These are phyloP conservation scores for Pleodorina starrii DNA, from an alignment of 139 green algal genomes.

Conservation along the genomic window DNA sequence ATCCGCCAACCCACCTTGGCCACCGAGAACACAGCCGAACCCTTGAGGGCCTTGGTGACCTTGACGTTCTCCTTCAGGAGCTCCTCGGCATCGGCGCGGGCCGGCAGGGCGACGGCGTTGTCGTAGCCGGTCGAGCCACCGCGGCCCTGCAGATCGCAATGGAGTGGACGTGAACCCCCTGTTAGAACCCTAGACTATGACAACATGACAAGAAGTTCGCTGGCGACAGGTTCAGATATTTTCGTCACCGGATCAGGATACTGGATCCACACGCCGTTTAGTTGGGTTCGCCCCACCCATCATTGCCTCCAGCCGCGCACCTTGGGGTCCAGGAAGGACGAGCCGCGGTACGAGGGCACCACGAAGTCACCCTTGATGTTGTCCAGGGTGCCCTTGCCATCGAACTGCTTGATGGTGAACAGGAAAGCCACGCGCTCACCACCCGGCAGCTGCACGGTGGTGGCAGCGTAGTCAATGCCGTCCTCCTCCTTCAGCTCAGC, in stretches of 20 bases:
- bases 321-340: constrained; percentile 99
- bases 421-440: constrained; percentile 99
- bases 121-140: constrained; percentile 97
- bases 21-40: constrained; percentile 92
- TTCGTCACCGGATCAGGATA: too few species aligned
- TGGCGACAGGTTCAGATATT: too few species aligned
- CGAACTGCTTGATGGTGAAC: constrained; percentile 99
- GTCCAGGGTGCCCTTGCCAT: constrained; percentile 89
- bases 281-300: too few species aligned
- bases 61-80: constrained; percentile 98
- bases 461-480: constrained; percentile 98
- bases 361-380: constrained; percentile 96
- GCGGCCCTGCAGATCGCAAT: constrained; percentile 75
- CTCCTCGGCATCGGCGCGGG: constrained; percentile 88
- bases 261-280: too few species aligned
- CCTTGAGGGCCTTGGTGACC: constrained; percentile 86
- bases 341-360: constrained; percentile 98
- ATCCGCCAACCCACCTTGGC: constrained; percentile 87
- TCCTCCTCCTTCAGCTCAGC: constrained; percentile 96
- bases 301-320: constrained; percentile 39
- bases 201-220: too few species aligned
- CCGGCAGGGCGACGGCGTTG: constrained; percentile 96
- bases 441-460: constrained; percentile 98
- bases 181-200: too few species aligned
- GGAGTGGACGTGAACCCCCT: too few species aligned